Evolutionary conservation across 331 rosid genomes (phyloP), one percentile per base, ranked within the genome.

Genomic region (Pyracantha coccinea): DNA sequence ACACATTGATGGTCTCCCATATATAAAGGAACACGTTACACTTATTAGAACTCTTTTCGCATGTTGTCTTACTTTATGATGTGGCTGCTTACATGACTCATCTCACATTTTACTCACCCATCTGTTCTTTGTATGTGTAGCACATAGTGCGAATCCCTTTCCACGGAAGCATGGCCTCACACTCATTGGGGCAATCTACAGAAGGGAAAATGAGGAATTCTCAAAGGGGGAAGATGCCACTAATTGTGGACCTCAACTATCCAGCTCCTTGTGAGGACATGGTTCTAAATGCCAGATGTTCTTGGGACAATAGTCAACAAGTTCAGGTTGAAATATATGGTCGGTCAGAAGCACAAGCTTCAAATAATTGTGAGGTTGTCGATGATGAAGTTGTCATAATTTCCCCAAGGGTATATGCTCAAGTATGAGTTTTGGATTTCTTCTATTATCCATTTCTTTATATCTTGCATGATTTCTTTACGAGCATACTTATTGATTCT

Each of bases 321-420:
- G 58, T 57, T 38, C 59, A 59, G 19, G 77, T 16, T 47, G 68
- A 50, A 60, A 64, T 54, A 35, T 31, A 32, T 33, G 50, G 64
- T 60, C 64, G 14, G 19, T 32, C 41, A 45, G 27, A 38, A 47
- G 68, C 73, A 32, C 83, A 80, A 63, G 44, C 77, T 69, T 38
- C 72, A 23, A 54, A 63, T 10, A 77, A 80, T 52, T 70, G 78
- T 62, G 80, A 25, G 68, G 73, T 75, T 64, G 70, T 80, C 27
- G 84, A 80, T 72, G 84, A 80, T 23, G 84, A 75, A 11, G 75
- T 80, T 28, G 77, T 54, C 62, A 75, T 80, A 76, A 80, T 80
- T 41, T 75, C 84, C 27, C 69, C 84, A 44, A 77, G 71, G 76
- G 57, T 75, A 35, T 80, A 75, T 75, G 84, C 77, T 21, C 77